Conservation (phyloP, 176 grass and related monocot species). For the Cenchrus americanus region DNA sequence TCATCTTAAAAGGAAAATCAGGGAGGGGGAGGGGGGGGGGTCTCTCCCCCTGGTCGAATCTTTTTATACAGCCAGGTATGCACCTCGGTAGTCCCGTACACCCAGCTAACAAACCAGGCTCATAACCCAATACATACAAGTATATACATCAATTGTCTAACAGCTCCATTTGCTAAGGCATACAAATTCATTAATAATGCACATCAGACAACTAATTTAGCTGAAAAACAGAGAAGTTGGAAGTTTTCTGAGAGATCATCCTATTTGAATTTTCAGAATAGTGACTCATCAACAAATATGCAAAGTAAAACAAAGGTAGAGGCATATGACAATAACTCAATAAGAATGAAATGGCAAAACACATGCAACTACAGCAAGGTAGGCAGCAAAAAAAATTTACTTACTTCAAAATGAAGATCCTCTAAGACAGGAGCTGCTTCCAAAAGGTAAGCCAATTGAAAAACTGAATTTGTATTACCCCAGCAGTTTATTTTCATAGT, state of each 20-base stretch:
- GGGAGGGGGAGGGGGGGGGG: too few relatives aligned
- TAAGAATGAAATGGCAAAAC: not conserved
- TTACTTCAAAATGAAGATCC: conserved; percentile 13
- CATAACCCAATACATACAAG: too few relatives aligned
- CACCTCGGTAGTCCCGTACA: too few relatives aligned
- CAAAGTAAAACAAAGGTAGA: not conserved
- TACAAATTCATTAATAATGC: not conserved
- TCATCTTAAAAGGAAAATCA: too few relatives aligned
- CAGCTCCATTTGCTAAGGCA: not conserved
- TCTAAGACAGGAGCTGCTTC: conserved; percentile 9
- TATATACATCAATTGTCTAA: too few relatives aligned
- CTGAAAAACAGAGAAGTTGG: not conserved
- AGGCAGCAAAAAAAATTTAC: not conserved
- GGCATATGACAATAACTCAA: not conserved
- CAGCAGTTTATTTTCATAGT: not conserved
- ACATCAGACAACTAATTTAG: not conserved
- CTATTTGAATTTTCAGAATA: not conserved
- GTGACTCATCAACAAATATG: not conserved
- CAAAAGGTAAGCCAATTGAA: conserved; percentile 22
- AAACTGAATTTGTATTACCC: conserved; percentile 9
- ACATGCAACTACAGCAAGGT: not conserved
- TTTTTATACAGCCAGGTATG: too few relatives aligned
- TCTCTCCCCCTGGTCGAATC: too few relatives aligned
- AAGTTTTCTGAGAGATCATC: not conserved
- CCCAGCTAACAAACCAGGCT: too few relatives aligned